These are phyloP conservation scores for Calophaca sinica DNA, from an alignment of 306 rosid species.

Conservation along the genomic window DNA sequence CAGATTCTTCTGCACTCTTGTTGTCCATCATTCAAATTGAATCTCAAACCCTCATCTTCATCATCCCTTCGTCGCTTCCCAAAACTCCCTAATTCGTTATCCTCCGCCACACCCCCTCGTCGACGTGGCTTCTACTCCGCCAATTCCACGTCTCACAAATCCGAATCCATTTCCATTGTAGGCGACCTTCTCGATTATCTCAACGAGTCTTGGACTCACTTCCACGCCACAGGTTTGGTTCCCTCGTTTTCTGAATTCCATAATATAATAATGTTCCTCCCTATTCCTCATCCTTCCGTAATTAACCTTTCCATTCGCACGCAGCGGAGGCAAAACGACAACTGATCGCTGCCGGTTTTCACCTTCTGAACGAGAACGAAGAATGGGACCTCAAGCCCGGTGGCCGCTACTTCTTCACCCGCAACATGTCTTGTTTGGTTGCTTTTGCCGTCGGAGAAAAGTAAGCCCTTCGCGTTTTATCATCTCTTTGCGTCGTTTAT, in stretches of 20 bases:
- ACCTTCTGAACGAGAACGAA: slow-evolving; percentile 73
- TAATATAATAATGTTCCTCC: too few species aligned
- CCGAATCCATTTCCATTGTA: slow-evolving; percentile 63
- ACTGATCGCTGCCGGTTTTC: slow-evolving; percentile 81
- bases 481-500: neutral
- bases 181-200: slow-evolving; percentile 79
- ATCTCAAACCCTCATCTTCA: slow-evolving; percentile 34
- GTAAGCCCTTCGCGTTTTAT: slow-evolving; percentile 30
- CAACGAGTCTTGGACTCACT: slow-evolving; percentile 96
- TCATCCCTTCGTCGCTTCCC: slow-evolving; percentile 6
- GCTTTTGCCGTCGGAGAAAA: slow-evolving; percentile 90
- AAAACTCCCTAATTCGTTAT: slow-evolving; percentile 13
- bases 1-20: slow-evolving; percentile 52
- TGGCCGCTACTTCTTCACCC: slow-evolving; percentile 90
- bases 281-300: neutral
- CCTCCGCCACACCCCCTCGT: neutral
- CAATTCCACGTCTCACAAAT: slow-evolving; percentile 48
- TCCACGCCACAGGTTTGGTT: slow-evolving; percentile 80
- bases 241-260: too few species aligned
- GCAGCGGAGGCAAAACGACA: slow-evolving; percentile 91
- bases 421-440: slow-evolving; percentile 92
- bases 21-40: slow-evolving; percentile 50
- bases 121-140: slow-evolving; percentile 53
- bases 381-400: slow-evolving; percentile 96
- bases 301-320: slow-evolving; percentile 1